phyloP scores from a whole-genome alignment of 2,329 filamentous ascomycete genomes.

The Sporothrix curviconia region DNA sequence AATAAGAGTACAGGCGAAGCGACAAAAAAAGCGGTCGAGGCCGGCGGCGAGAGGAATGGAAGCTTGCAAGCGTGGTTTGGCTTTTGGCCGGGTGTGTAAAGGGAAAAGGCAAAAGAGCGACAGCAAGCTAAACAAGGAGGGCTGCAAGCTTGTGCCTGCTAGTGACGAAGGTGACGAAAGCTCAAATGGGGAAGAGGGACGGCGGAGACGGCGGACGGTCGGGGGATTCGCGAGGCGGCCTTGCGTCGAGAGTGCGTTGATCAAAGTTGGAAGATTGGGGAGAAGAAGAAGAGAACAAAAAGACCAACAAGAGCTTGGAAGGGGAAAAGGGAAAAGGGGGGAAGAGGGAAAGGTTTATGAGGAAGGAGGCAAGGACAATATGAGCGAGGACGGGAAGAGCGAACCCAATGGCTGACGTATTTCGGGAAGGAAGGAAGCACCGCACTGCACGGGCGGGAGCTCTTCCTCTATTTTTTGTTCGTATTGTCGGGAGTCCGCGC shows the following conservation, averaged over 20 bases:
- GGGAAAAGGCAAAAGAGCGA: not conserved
- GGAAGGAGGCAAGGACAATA: not conserved
- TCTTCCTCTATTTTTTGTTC: too few relatives aligned
- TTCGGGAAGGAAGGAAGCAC: not conserved
- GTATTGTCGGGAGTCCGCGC: constrained; percentile 2
- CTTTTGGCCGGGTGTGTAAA: not conserved
- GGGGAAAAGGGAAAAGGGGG: not conserved
- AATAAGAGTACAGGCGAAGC: too few relatives aligned
- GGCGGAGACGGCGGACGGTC: not conserved
- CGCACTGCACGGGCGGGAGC: too few relatives aligned
- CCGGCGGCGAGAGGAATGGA: constrained; percentile 2
- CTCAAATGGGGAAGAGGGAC: not conserved
- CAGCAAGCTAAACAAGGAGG: not conserved
- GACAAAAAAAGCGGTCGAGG: not conserved
- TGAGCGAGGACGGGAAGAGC: not conserved
- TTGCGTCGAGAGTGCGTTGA: not conserved
- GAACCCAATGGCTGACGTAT: not conserved
- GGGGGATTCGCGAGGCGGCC: not conserved
- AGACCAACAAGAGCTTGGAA: not conserved
- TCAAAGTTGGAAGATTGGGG: not conserved
- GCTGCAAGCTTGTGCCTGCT: not conserved
- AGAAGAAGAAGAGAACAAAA: not conserved
- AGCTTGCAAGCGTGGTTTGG: not conserved
- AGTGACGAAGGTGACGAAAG: not conserved
- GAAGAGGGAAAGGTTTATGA: not conserved